Conservation (phyloP, 345 rosid genomes). For the Draba incana region DNA sequence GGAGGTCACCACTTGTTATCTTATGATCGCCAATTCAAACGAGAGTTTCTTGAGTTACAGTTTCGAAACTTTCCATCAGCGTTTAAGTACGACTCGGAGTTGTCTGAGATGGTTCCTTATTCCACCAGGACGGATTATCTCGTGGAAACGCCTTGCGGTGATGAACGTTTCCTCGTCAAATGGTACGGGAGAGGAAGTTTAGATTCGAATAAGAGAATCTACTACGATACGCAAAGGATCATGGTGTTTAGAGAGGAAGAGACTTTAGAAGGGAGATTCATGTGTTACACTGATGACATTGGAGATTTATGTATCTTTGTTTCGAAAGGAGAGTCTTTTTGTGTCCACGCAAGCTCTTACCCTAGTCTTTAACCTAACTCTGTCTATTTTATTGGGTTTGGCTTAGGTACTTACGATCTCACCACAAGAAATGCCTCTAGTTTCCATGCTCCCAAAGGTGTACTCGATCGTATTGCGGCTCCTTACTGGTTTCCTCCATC, state of each 20-base stretch:
- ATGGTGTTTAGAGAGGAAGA: no score
- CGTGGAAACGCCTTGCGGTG: no score
- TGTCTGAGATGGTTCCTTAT: no score
- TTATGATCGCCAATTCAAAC: not conserved
- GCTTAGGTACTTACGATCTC: not conserved
- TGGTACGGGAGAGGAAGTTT: no score
- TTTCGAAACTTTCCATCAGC: no score
- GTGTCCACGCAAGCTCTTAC: conserved; percentile 9
- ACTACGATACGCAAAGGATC: no score
- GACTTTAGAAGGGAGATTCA: no score
- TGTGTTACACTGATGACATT: not conserved
- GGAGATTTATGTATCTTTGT: conserved; percentile 11
- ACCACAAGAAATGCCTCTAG: not conserved
- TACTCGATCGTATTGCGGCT: not conserved
- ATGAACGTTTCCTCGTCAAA: no score
- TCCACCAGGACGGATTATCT: no score
- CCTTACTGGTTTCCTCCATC: conserved; percentile 11
- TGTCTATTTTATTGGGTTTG: not conserved
- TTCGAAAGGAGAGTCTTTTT: not conserved
- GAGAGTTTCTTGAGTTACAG: no score
- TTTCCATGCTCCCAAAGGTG: not conserved
- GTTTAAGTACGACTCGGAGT: no score
- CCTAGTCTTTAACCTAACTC: conserved; percentile 9
- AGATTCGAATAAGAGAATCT: no score
- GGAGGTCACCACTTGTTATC: not conserved